phyloP scores from a whole-genome alignment of 306 rosid genomes.

The Benincasa hispida region DNA sequence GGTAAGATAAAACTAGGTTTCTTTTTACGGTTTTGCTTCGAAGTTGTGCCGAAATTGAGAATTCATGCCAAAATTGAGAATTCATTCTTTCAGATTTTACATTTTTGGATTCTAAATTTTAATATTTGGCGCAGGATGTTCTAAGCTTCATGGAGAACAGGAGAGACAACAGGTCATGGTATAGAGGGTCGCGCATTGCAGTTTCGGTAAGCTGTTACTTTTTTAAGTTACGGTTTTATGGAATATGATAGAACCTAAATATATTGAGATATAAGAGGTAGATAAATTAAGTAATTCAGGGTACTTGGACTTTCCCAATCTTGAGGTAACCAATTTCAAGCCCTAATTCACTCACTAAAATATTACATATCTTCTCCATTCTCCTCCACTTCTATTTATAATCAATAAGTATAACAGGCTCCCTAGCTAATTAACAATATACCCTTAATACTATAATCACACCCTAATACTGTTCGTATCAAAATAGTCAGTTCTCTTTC shows the following conservation, averaged over 20 bases:
- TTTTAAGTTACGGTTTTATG: background rate
- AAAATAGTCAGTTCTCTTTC: too few relatives aligned
- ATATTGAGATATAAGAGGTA: too few relatives aligned
- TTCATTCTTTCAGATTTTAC: background rate
- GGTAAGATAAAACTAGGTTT: constrained; percentile 25
- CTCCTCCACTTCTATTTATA: too few relatives aligned
- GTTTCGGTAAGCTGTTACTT: background rate
- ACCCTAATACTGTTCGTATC: too few relatives aligned
- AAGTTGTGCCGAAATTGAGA: background rate
- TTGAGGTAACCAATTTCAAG: too few relatives aligned
- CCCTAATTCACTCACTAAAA: too few relatives aligned
- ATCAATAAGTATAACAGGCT: too few relatives aligned
- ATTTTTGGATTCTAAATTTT: background rate
- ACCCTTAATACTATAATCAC: too few relatives aligned
- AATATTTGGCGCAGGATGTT: constrained; percentile 49
- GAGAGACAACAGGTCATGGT: constrained; percentile 90
- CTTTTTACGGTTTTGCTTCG: background rate
- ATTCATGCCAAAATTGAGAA: background rate
- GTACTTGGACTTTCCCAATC: too few relatives aligned
- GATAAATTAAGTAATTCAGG: too few relatives aligned
- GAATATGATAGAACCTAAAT: background rate
- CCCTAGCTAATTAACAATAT: too few relatives aligned
- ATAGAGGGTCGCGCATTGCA: constrained; percentile 74
- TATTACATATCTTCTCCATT: too few relatives aligned
- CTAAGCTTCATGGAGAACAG: constrained; percentile 89